These are phyloP conservation scores for Periconia digitata DNA, from an alignment of 2,329 filamentous ascomycete genomes.

Conservation along the genomic window DNA sequence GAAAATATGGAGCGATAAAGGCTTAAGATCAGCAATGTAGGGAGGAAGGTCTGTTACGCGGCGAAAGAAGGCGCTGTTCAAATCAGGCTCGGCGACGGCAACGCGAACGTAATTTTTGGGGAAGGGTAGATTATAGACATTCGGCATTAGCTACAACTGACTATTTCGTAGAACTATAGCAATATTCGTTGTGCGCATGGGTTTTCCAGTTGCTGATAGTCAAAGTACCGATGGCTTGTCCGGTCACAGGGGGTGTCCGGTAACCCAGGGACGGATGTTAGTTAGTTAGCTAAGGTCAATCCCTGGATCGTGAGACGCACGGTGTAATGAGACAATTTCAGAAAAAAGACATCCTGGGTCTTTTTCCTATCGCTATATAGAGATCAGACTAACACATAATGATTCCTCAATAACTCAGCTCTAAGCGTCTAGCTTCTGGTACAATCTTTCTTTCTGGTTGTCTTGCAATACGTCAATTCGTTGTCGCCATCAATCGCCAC, in stretches of 20 bases:
- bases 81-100: conserved; percentile 2
- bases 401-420: conserved; percentile 4
- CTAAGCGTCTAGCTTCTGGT: conserved; percentile 5
- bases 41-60: conserved; percentile 4
- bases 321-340: conserved; percentile 4
- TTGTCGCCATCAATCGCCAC: conserved; percentile 4
- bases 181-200: not conserved
- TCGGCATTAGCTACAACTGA: conserved; percentile 3
- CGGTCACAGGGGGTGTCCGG: not conserved
- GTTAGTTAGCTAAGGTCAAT: too few relatives aligned
- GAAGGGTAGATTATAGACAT: conserved; percentile 6
- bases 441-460: conserved; percentile 3
- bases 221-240: conserved; percentile 2
- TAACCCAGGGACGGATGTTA: not conserved
- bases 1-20: conserved; percentile 4
- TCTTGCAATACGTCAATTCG: conserved; percentile 5
- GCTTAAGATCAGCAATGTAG: conserved; percentile 3
- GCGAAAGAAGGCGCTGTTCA: conserved; percentile 6
- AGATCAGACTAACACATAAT: conserved; percentile 3
- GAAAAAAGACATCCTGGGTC: conserved; percentile 3
- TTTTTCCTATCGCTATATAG: conserved; percentile 3
- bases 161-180: conserved; percentile 1
- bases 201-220: conserved; percentile 2
- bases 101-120: conserved; percentile 3
- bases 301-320: conserved; percentile 5